phyloP scores from a whole-genome alignment of 2,329 filamentous ascomycete genomes.

The Cladosporium sp. region DNA sequence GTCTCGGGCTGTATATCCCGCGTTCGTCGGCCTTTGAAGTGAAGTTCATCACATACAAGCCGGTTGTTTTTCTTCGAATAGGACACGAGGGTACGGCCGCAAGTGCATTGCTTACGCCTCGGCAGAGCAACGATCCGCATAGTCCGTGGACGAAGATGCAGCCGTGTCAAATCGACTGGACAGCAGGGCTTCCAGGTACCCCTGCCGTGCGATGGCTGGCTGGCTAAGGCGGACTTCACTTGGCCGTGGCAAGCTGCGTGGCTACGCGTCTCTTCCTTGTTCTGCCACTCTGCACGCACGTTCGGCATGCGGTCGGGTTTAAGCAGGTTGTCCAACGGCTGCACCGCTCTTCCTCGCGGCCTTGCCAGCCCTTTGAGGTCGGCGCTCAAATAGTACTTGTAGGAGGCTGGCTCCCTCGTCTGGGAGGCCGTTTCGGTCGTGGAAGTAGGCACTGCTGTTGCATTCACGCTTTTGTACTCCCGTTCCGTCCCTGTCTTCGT shows the following conservation, averaged over 20 bases:
- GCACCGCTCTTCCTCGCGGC: neutral
- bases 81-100: neutral
- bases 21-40: neutral
- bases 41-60: neutral
- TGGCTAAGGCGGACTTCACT: neutral
- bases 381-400: conserved; percentile 10
- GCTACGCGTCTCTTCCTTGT: neutral
- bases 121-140: conserved; percentile 6
- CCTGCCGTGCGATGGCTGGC: neutral
- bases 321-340: conserved; percentile 15
- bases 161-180: conserved; percentile 16
- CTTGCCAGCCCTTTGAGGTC: conserved; percentile 4
- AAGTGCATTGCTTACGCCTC: neutral
- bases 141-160: neutral
- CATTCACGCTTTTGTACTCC: neutral
- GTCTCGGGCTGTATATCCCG: neutral
- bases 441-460: neutral
- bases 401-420: conserved; percentile 10
- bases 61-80: neutral
- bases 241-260: neutral
- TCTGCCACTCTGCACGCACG: conserved; percentile 1
- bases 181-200: conserved; percentile 1
- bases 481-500: neutral
- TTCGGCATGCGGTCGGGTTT: conserved; percentile 23
- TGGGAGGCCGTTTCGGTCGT: neutral